Evolutionary conservation across 768 basidiomycete species (phyloP), one percentile per base, ranked within the genome.

Genomic region (Rhodotorula taiwanensis): DNA sequence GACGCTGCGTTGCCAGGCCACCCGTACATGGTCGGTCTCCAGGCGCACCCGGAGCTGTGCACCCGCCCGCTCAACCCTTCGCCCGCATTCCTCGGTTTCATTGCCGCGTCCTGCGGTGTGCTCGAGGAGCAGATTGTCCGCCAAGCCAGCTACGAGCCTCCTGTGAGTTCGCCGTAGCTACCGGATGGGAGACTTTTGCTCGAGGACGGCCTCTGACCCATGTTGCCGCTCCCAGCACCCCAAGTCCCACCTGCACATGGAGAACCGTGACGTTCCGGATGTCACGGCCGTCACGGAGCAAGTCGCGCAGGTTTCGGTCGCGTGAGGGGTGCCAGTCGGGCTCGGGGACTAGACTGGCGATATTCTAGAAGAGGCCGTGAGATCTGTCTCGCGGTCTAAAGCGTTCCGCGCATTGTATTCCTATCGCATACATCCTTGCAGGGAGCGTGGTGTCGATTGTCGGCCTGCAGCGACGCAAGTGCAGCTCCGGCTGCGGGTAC

Each of bases 1-100:
- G 15, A 18, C 27, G n/a, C 21, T 18, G 52, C 16, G 18, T 21
- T 27, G 20, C n/a, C 68, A 89, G 93, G 88, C 70, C 95, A 99
- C 76, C 89, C 91, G 4, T 99, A 83, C 80, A 98, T 93, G 74
- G 78, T 94, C 48, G 95, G 84, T 28, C 80, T 99, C 48, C 95
- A 99, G 78, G 89, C 95, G 1, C 95, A 99, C 73, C 95, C 95
- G 1, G 95, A 99, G 76, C 93, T 99, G 79, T 98, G 94, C 79
- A 93, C 95, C 28, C 85, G 95, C 33, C 95, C 95, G 3, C 80
- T 99, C 47, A 98, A 99, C 78, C 95, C 95, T 3, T 95, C 91
- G 0, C 95, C 95, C 0, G 86, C 92, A 0, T 97, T 97, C 84
- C 85, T 99, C 56, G 95, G 95, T 20, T 87, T 99, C 75, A 82